Percentiles rank a stretch among this genome's conserved stretches.
These are phyloP conservation scores for Lipomyces yamadae DNA, from an alignment of 805 yeast species.

Conservation along the genomic window DNA sequence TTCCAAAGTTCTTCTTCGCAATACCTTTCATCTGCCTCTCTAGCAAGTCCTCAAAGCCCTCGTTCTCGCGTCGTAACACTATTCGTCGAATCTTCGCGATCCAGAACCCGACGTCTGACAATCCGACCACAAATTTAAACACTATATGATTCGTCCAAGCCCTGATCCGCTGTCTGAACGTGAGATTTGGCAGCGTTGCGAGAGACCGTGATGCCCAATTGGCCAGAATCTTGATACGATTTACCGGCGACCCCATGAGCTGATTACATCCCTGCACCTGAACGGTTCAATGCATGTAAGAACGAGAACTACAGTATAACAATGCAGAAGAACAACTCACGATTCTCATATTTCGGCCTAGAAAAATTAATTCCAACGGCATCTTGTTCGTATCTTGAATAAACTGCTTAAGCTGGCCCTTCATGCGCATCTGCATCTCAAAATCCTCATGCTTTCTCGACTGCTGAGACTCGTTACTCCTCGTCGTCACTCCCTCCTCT, in stretches of 20 bases:
- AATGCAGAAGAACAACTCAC: conserved; percentile 42
- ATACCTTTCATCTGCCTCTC: conserved; percentile 47
- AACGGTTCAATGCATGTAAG: neutral
- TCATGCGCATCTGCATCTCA: conserved; percentile 51
- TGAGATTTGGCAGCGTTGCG: conserved; percentile 14
- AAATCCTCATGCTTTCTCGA: conserved; percentile 40
- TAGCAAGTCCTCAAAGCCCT: conserved; percentile 52
- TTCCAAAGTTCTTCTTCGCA: conserved; percentile 28
- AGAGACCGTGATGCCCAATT: conserved; percentile 52
- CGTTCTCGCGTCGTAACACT: conserved; percentile 42
- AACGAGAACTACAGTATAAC: neutral
- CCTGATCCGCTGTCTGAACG: conserved; percentile 10
- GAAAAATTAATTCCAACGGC: conserved; percentile 67
- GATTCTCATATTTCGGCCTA: conserved; percentile 74
- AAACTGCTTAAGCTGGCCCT: conserved; percentile 58
- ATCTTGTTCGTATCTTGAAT: conserved; percentile 66
- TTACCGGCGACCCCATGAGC: conserved; percentile 72
- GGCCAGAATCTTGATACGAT: conserved; percentile 67
- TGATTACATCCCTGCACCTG: conserved; percentile 63
- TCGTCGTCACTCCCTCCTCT: conserved; percentile 28
- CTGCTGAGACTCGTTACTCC: neutral
- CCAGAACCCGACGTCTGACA: conserved; percentile 43
- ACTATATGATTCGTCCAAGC: conserved; percentile 22
- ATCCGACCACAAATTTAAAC: conserved; percentile 20
- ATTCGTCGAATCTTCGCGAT: conserved; percentile 47